phyloP scores from a whole-genome alignment of 2,329 filamentous ascomycete genomes.

The Beauveria sp. region DNA sequence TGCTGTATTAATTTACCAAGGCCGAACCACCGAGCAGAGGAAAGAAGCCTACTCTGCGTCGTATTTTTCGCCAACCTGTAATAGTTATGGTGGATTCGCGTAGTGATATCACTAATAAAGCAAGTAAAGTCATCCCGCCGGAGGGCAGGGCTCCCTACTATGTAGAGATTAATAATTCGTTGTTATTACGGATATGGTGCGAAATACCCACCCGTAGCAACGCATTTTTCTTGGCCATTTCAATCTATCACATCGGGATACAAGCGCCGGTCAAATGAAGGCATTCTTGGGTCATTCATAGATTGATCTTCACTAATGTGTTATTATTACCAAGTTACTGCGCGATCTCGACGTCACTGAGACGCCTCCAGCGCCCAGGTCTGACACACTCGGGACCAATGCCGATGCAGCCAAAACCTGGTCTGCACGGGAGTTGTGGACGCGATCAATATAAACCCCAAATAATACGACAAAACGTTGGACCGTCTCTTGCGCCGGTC shows the following conservation, averaged over 20 bases:
- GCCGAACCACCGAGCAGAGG: too few relatives aligned
- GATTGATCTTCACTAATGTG: not conserved
- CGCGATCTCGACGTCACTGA: constrained; percentile 3
- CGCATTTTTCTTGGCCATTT: not conserved
- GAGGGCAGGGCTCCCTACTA: not conserved
- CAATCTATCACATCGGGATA: not conserved
- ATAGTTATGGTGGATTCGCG: too few relatives aligned
- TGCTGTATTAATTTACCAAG: too few relatives aligned
- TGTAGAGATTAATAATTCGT: not conserved
- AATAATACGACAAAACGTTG: not conserved
- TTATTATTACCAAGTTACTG: not conserved
- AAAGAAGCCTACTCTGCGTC: too few relatives aligned
- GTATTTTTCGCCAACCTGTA: too few relatives aligned
- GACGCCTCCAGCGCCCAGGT: not conserved
- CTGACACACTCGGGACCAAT: not conserved
- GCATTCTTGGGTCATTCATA: not conserved
- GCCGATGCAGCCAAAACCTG: constrained; percentile 3
- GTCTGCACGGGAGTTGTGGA: not conserved
- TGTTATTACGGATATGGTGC: too few relatives aligned
- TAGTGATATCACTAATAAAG: too few relatives aligned
- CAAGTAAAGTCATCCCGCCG: too few relatives aligned
- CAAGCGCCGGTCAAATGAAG: not conserved
- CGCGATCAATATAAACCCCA: not conserved
- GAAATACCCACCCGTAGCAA: too few relatives aligned
- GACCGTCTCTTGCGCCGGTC: not conserved